Base-by-base conservation (phyloP, 495 filamentous ascomycete genomes). In the Cercophora newfieldiana region DNA sequence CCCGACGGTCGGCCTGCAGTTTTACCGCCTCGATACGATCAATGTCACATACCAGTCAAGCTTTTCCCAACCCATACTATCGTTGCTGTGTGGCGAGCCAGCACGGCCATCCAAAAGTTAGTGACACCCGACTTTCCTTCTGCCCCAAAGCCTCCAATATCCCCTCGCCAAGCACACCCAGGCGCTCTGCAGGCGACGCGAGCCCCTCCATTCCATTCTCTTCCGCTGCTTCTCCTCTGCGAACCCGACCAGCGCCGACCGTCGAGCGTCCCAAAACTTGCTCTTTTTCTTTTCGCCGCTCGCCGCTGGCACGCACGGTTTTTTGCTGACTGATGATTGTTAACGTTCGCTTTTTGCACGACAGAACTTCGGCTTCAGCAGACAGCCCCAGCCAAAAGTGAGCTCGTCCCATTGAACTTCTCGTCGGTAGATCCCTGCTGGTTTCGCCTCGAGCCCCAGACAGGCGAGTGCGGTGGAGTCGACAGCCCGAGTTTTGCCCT, bases 351-450 rank as follows among this genome's bases (percentile, higher is more conserved):
- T 19, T 19, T n/a, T 7, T 60, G 54, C 63, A 19, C 25, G 48
- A 26, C 56, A 75, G 74, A 74, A 24, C 61, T 74, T 49, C 30
- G 55, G 25, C 49, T 61, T 58, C 21, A 71, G 21, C 25, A 72
- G 71, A 66, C 61, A 31, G 65, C 19, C 18, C 66, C 69, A 16
- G 63, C 65, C 66, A 71, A 64, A 31, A 73, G 57, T 58, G 61
- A 53, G 10, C 54, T 63, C 22, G 61, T 75, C 33, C 33, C 47
- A n/a, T 25, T 76, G 22, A 75, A 60, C 59, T 71, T 76, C 53
- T 56, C 26, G 3, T 72, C 74, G 3, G 47, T 60, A 60, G 68
- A 66, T 18, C 68, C 69, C 30, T 77, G 74, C 64, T 77, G 71
- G 71, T 74, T 77, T 62, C 61, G 68, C 22, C 68, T 77, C 58